Percentiles rank a stretch among this genome's conserved stretches.
Conservation (phyloP, 306 rosid genomes). For the Prunus mume region DNA sequence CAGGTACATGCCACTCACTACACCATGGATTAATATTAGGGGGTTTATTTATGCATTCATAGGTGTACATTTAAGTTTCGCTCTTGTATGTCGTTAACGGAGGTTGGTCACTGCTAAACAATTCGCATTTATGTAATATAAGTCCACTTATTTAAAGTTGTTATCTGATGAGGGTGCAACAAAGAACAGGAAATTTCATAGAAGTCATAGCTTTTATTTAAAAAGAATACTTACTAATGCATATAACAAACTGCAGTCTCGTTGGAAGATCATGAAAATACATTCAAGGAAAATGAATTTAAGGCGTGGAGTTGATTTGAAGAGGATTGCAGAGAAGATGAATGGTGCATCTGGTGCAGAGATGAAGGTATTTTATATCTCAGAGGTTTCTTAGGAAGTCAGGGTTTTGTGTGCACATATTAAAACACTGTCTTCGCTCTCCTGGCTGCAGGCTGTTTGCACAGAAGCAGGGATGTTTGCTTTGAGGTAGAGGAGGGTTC, state of each 20-base stretch:
- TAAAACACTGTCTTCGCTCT: background rate
- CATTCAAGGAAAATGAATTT: slow-evolving; percentile 99
- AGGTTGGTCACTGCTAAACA: background rate
- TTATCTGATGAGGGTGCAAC: no score
- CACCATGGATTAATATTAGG: background rate
- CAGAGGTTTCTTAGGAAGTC: background rate
- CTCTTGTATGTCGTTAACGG: background rate
- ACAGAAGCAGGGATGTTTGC: slow-evolving; percentile 99
- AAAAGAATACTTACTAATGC: background rate
- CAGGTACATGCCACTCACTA: slow-evolving; percentile 41
- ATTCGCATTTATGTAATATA: background rate
- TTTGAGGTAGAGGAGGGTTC: slow-evolving; percentile 92
- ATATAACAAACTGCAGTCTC: slow-evolving; percentile 60
- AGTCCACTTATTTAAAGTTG: no score
- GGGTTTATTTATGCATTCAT: background rate
- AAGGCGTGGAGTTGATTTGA: slow-evolving; percentile 97
- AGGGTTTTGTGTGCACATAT: background rate
- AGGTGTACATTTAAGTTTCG: background rate
- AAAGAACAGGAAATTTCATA: no score
- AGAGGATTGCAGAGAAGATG: slow-evolving; percentile 98
- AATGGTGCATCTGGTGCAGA: slow-evolving; percentile 99
- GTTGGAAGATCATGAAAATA: slow-evolving; percentile 84
- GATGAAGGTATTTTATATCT: slow-evolving; percentile 61
- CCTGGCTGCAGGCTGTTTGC: slow-evolving; percentile 77
- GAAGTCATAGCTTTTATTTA: no score